These are phyloP conservation scores for Oxytropis ochrocephala DNA, from an alignment of 306 rosid genomes.

Conservation along the genomic window DNA sequence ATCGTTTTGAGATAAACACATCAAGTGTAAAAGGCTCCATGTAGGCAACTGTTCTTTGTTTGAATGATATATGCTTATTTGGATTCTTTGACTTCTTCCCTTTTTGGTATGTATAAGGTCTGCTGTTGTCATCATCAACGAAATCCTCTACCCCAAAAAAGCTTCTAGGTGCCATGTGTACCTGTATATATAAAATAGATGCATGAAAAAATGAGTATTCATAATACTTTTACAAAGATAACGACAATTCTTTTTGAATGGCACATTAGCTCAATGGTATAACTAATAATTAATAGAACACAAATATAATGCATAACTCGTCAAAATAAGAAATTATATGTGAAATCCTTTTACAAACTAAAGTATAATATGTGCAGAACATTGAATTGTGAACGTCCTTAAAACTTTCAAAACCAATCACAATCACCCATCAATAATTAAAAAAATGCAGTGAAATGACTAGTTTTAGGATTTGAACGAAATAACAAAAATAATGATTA, in stretches of 20 bases:
- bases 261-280: neutral
- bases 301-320: neutral
- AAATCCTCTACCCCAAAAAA: slow-evolving; percentile 94
- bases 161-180: slow-evolving; percentile 68
- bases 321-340: neutral
- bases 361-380: neutral
- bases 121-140: slow-evolving; percentile 72
- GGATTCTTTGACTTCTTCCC: slow-evolving; percentile 88
- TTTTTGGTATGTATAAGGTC: slow-evolving; percentile 85
- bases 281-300: neutral
- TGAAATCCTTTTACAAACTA: neutral
- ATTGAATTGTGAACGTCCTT: neutral
- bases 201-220: neutral
- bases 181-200: slow-evolving; percentile 33
- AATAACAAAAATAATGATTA: neutral
- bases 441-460: neutral
- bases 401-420: neutral
- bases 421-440: neutral
- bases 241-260: neutral
- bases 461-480: neutral
- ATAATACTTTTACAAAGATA: neutral
- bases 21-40: slow-evolving; percentile 94
- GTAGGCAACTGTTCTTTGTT: slow-evolving; percentile 84
- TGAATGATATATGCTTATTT: slow-evolving; percentile 70
- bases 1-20: slow-evolving; percentile 87